Base-by-base conservation (phyloP, 2,329 filamentous ascomycete genomes). In the Zymoseptoria crescenta region DNA sequence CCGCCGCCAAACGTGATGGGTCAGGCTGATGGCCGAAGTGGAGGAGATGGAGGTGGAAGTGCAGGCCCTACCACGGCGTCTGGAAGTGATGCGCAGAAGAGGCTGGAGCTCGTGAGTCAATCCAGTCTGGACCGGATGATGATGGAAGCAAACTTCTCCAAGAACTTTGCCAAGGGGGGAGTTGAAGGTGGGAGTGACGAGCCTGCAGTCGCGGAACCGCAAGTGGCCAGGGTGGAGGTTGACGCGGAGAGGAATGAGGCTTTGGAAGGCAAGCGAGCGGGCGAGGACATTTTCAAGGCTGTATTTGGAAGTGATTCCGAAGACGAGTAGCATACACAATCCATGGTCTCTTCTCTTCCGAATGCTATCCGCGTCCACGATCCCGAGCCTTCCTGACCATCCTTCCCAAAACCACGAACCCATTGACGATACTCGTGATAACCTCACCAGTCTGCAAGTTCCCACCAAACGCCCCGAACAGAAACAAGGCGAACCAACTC, bases 201-300 rank as follows among this genome's bases (percentile, higher is more conserved):
- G 35, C 35, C 35, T 45, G 35, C 16, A 45, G 65, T 58, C 63
- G 66, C 21, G 65, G 56, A 27, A 62, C 55, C 20, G 41, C n/a
- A 19, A 50, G 21, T 35, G 29, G 48, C 20, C 0, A 55, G 56
- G 57, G 74, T 72, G 3, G 68, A 59, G 49, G 80, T 94, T 24
- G 83, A 96, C 71, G 81, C 86, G 0, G 88, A 90, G 63, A 83
- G 79, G 64, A 96, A 96, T 67, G 87, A 91, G 59, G 89, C 88
- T 3, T 70, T 96, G 8, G 89, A 95, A 69, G 86, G 82, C 0
- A 80, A 85, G 67, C 81, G 84, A 56, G 89, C 91, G 0, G 86
- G 87, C 16, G 89, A 92, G 54, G 89, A 88, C 50, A 86, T 96
- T 0, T 91, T 96, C 68, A 89, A 84, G 66, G 89, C 91, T n/a